phyloP scores from a whole-genome alignment of 2,329 filamentous ascomycete genomes.

The Colletotrichum aenigma region DNA sequence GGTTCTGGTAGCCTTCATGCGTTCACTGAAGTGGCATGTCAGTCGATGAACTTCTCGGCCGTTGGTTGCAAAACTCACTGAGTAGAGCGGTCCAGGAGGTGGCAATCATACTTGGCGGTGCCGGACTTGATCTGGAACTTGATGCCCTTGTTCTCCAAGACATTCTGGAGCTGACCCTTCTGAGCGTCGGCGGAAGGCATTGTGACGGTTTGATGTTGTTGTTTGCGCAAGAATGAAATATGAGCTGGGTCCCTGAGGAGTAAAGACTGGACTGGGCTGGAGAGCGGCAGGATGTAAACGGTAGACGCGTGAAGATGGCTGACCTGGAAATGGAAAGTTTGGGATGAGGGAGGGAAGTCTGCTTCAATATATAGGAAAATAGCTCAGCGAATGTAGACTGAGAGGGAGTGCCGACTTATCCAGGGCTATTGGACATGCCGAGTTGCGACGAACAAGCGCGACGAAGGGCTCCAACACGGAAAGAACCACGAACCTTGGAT shows the following conservation, averaged over 20 bases:
- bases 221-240: background rate
- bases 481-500: background rate
- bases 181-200: constrained; percentile 10
- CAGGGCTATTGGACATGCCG: background rate
- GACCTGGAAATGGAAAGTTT: background rate
- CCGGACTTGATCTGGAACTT: constrained; percentile 52
- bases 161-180: constrained; percentile 3
- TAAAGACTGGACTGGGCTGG: background rate
- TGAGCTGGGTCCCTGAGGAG: background rate
- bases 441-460: background rate
- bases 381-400: background rate
- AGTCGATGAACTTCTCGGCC: background rate
- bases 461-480: background rate
- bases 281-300: background rate
- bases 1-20: constrained; percentile 39
- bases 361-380: constrained; percentile 1
- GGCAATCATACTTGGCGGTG: constrained; percentile 40
- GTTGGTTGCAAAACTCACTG: constrained; percentile 41
- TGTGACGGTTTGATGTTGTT: background rate
- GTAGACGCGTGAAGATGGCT: background rate
- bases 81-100: constrained; percentile 45
- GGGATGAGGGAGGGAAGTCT: background rate
- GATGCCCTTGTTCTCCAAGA: constrained; percentile 33
- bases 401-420: constrained; percentile 1
- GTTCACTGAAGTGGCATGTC: constrained; percentile 37